Evolutionary conservation across 192 early-diverging fungal species (phyloP).

Genomic region (Geranomyces michiganensis): DNA sequence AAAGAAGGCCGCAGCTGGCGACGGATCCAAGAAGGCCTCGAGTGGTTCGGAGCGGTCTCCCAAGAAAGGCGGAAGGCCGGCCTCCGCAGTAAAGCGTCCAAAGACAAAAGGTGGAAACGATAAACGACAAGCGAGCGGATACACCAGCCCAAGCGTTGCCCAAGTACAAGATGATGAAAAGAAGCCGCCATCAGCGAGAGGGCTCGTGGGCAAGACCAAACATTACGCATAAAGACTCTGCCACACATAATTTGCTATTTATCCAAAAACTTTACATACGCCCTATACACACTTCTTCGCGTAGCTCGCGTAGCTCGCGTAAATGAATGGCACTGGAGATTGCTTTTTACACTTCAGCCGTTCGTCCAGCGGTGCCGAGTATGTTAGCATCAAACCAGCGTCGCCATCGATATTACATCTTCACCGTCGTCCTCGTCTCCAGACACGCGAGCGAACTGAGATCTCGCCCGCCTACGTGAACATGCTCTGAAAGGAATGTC

Average conservation of each 20-base stretch:
- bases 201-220: constrained; percentile 35
- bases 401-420: background rate
- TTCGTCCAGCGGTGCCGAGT: too few relatives aligned
- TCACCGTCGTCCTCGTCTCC: background rate
- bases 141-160: constrained; percentile 4
- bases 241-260: background rate
- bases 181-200: constrained; percentile 28
- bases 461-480: background rate
- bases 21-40: constrained; percentile 5
- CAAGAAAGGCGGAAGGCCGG: constrained; percentile 4
- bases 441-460: background rate
- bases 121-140: background rate
- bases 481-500: constrained; percentile 2
- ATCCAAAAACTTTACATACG: constrained; percentile 1
- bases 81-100: constrained; percentile 1
- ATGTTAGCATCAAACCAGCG: background rate
- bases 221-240: constrained; percentile 33
- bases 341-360: too few relatives aligned
- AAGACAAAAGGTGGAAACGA: constrained; percentile 10
- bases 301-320: background rate
- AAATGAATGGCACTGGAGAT: background rate
- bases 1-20: constrained; percentile 8
- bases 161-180: constrained; percentile 10
- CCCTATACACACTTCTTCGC: too few relatives aligned
- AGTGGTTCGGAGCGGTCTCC: background rate